These are phyloP conservation scores for Blechomonas ayalai DNA, from an alignment of 208 protist genomes.

Conservation along the genomic window DNA sequence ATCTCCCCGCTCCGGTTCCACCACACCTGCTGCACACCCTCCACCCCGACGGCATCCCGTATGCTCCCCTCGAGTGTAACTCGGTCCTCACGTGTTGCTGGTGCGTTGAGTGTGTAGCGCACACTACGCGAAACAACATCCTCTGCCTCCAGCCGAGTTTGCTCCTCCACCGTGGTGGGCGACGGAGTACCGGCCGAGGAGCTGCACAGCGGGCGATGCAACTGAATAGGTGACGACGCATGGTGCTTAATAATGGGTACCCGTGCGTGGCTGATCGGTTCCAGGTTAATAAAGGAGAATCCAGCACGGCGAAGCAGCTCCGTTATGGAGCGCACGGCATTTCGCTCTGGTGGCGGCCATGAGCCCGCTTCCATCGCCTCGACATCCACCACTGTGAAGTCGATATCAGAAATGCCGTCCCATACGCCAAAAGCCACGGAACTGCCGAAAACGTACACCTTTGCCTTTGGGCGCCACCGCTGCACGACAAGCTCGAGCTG, in stretches of 20 bases:
- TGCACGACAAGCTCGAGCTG: conserved; percentile 77
- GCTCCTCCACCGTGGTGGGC: not conserved
- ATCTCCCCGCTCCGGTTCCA: conserved; percentile 70
- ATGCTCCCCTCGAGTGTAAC: conserved; percentile 71
- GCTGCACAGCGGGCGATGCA: not conserved
- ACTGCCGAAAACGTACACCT: conserved; percentile 83
- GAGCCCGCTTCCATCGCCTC: conserved; percentile 37
- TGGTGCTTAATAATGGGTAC: conserved; percentile 91
- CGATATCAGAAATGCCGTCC: conserved; percentile 84
- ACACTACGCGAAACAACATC: conserved; percentile 64
- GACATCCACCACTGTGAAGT: conserved; percentile 87
- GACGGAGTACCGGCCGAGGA: not conserved
- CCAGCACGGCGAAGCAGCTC: conserved; percentile 76
- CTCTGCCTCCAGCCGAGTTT: conserved; percentile 35
- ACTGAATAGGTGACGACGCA: conserved; percentile 63
- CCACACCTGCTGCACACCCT: conserved; percentile 75
- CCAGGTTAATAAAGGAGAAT: conserved; percentile 78
- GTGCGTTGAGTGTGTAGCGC: conserved; percentile 46
- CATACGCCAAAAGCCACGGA: conserved; percentile 78
- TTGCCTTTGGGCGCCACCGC: conserved; percentile 61
- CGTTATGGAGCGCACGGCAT: conserved; percentile 76
- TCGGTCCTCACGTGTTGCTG: conserved; percentile 43
- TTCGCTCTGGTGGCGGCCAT: conserved; percentile 76
- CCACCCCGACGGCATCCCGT: conserved; percentile 35
- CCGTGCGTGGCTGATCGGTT: conserved; percentile 77